Conservation (phyloP, 768 basidiomycete species). For the Lentinus brumalis region DNA sequence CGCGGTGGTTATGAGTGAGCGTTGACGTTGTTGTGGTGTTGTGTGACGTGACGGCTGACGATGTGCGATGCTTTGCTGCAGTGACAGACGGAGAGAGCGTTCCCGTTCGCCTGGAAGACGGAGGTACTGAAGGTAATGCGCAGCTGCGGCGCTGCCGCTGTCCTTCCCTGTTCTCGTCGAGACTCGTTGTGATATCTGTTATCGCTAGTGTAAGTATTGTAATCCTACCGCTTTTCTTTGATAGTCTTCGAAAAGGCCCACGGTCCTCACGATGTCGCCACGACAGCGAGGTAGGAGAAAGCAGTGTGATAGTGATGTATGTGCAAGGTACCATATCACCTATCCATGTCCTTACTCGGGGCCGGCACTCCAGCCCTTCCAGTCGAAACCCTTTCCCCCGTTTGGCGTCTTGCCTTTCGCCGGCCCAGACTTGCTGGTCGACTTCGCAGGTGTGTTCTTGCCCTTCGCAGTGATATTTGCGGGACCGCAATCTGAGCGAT, state of each 20-base stretch:
- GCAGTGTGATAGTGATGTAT: neutral
- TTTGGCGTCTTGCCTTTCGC: neutral
- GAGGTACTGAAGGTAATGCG: constrained; percentile 24
- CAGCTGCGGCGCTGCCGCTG: neutral
- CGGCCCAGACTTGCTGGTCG: neutral
- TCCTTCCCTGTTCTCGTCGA: neutral
- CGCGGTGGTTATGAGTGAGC: constrained; percentile 66
- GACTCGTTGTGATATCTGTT: constrained; percentile 5
- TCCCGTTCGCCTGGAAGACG: constrained; percentile 34
- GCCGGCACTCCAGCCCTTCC: constrained; percentile 15
- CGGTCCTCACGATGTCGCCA: neutral
- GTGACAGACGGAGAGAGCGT: constrained; percentile 32
- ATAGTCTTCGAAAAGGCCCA: neutral
- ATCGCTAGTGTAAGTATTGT: constrained; percentile 15
- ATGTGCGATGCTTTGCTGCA: constrained; percentile 10
- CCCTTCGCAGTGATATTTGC: constrained; percentile 1
- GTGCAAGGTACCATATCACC: neutral
- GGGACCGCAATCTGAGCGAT: neutral
- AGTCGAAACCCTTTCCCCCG: constrained; percentile 9
- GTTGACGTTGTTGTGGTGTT: constrained; percentile 14
- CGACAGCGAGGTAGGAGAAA: too few relatives aligned
- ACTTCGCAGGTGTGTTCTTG: neutral
- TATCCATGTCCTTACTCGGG: neutral
- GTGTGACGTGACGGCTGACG: constrained; percentile 4
- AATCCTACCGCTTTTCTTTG: neutral